Percentiles rank a stretch among this genome's conserved stretches.
phyloP scores from a whole-genome alignment of 2,329 filamentous ascomycete species.

The Claviceps pazoutovae region DNA sequence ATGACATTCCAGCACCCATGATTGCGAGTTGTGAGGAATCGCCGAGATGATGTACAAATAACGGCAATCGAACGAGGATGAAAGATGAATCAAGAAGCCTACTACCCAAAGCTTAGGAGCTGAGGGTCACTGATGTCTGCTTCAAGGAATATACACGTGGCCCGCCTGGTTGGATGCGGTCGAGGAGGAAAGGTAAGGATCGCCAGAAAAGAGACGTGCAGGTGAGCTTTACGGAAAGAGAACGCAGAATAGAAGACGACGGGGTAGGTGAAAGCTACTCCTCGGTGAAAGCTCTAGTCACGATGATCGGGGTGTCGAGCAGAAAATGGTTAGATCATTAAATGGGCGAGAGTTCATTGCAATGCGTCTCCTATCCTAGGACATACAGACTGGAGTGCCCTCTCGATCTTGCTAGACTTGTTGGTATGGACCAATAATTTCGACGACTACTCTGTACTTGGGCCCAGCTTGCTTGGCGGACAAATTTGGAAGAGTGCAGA shows the following conservation, averaged over 20 bases:
- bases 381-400: background rate
- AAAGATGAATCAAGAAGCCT: background rate
- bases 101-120: background rate
- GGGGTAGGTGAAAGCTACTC: background rate
- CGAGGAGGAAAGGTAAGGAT: background rate
- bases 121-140: constrained; percentile 3
- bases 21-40: constrained; percentile 16
- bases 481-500: background rate
- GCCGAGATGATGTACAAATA: background rate
- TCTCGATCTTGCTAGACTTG: background rate
- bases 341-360: constrained; percentile 3
- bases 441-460: background rate
- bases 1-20: constrained; percentile 53
- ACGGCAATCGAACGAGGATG: too few species aligned
- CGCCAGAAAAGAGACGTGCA: background rate
- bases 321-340: background rate
- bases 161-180: background rate
- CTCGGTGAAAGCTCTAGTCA: background rate
- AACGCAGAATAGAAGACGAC: background rate
- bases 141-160: constrained; percentile 2
- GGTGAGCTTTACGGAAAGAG: background rate
- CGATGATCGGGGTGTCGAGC: background rate
- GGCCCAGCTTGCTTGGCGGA: background rate
- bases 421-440: background rate
- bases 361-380: constrained; percentile 9